Percentiles rank a stretch among this genome's conserved stretches.
phyloP scores from a whole-genome alignment of 2,329 filamentous ascomycete species.

The Diaporthe australafricana region DNA sequence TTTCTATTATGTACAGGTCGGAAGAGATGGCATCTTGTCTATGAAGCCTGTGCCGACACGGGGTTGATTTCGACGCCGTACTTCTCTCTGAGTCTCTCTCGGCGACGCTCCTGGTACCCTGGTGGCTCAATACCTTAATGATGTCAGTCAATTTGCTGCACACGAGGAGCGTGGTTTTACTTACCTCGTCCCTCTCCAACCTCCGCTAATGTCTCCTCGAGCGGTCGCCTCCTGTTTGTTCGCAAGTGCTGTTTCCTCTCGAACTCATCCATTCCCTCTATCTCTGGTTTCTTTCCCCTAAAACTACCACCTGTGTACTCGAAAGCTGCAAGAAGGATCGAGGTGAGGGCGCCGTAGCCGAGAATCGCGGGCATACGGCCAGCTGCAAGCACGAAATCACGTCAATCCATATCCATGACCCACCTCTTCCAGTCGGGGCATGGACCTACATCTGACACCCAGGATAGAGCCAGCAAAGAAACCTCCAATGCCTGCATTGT shows the following conservation, averaged over 20 bases:
- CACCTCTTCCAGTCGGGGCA: conserved; percentile 42
- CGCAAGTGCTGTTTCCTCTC: conserved; percentile 80
- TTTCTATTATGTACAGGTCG: conserved; percentile 38
- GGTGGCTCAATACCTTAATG: conserved; percentile 80
- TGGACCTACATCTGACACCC: conserved; percentile 75
- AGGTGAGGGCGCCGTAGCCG: conserved; percentile 71
- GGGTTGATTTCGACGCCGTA: conserved; percentile 88
- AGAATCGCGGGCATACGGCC: conserved; percentile 77
- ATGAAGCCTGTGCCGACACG: conserved; percentile 60
- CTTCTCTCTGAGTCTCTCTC: conserved; percentile 83
- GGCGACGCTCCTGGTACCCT: conserved; percentile 87
- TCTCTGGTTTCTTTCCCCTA: conserved; percentile 62
- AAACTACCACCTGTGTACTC: conserved; percentile 76
- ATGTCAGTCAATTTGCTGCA: conserved; percentile 33
- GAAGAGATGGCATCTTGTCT: conserved; percentile 40
- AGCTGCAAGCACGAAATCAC: conserved; percentile 51
- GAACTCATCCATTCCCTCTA: conserved; percentile 78
- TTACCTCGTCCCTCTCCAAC: conserved; percentile 90
- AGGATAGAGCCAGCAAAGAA: conserved; percentile 80
- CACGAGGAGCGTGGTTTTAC: conserved; percentile 38
- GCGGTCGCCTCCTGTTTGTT: conserved; percentile 78
- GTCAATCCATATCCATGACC: conserved; percentile 19
- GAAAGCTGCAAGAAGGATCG: conserved; percentile 70
- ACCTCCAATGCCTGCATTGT: conserved; percentile 80
- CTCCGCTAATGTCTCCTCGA: conserved; percentile 83